A percentile compares a stretch with the other conserved stretches of the same genome.
phyloP scores from a whole-genome alignment of 2,329 filamentous ascomycete genomes.

The Rhynchosporium graminicola region DNA sequence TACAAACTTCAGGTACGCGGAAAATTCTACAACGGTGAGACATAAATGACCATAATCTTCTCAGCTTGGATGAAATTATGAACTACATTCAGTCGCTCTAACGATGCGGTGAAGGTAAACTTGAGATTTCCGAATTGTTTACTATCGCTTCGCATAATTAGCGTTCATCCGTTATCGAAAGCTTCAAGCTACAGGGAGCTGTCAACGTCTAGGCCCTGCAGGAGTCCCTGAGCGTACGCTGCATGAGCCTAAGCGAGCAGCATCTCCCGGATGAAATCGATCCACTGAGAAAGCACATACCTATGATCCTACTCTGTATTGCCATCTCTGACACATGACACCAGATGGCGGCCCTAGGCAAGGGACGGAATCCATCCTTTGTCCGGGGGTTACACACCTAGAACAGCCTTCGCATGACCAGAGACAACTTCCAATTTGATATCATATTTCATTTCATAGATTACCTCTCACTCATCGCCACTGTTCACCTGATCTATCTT shows the following conservation, averaged over 20 bases:
- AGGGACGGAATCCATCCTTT: background rate
- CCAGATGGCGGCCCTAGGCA: background rate
- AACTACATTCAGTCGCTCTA: too few relatives aligned
- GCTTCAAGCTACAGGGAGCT: background rate
- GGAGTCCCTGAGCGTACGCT: constrained; percentile 2
- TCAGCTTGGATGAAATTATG: too few relatives aligned
- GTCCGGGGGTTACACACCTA: background rate
- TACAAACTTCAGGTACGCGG: background rate
- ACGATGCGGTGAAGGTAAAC: background rate
- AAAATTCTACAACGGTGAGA: background rate
- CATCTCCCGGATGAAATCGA: background rate
- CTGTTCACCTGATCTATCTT: background rate
- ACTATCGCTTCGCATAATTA: background rate
- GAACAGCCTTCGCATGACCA: constrained; percentile 14
- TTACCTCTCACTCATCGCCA: background rate
- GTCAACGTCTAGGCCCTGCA: constrained; percentile 6
- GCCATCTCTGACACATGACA: constrained; percentile 4
- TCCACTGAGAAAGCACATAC: background rate
- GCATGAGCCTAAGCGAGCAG: background rate
- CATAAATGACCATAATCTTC: too few relatives aligned
- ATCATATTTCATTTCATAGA: constrained; percentile 16
- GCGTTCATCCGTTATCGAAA: constrained; percentile 2
- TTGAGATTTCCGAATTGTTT: background rate
- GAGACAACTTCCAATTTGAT: constrained; percentile 2
- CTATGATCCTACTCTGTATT: background rate